Evolutionary conservation across 2,329 filamentous ascomycete species (phyloP).

Genomic region (Monosporascus sp.): DNA sequence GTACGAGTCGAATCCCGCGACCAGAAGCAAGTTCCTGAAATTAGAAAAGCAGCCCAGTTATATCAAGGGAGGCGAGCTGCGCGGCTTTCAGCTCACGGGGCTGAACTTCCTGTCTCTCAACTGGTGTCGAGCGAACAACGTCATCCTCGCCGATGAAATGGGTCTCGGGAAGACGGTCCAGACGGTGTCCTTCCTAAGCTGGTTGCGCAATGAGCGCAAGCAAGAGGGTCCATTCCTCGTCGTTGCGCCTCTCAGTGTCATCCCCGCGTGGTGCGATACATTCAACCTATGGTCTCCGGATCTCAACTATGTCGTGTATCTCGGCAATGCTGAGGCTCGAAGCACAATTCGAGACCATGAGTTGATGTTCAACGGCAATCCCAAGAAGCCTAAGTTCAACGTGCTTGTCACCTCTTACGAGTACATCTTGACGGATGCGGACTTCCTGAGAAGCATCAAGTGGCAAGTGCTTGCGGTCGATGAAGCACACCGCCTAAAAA

Average conservation of each 20-base stretch:
- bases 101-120: constrained; percentile 95
- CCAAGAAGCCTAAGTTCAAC: constrained; percentile 90
- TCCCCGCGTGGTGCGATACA: constrained; percentile 96
- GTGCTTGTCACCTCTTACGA: constrained; percentile 98
- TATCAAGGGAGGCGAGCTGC: constrained; percentile 75
- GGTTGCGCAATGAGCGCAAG: constrained; percentile 81
- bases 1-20: constrained; percentile 68
- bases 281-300: constrained; percentile 96
- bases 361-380: constrained; percentile 77
- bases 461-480: constrained; percentile 98
- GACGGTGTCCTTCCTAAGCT: constrained; percentile 94
- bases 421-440: constrained; percentile 81
- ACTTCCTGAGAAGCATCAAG: constrained; percentile 83
- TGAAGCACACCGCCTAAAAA: constrained; percentile 95
- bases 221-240: constrained; percentile 96
- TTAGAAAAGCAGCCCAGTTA: constrained; percentile 80
- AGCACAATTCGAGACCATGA: constrained; percentile 87
- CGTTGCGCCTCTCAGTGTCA: constrained; percentile 93
- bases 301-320: constrained; percentile 94
- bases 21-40: constrained; percentile 67
- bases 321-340: constrained; percentile 80
- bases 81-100: constrained; percentile 89
- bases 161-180: constrained; percentile 97
- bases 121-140: constrained; percentile 90
- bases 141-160: constrained; percentile 98